Evolutionary conservation across 441 rosid genomes (phyloP), one percentile per base, ranked within the genome.

Genomic region (Breynia disticha): DNA sequence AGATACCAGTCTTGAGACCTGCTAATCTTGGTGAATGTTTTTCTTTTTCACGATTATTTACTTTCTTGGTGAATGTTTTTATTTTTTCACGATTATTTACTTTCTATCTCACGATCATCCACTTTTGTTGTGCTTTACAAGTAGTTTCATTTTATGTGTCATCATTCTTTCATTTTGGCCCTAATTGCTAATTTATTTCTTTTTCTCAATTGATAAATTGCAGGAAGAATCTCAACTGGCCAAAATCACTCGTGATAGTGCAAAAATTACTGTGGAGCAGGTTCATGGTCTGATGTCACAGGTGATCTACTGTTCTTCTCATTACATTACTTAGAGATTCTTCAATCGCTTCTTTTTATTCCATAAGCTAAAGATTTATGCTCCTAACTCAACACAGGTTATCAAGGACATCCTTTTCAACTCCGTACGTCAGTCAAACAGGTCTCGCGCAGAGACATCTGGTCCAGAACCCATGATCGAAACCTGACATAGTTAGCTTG

Each of bases 221-320:
- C 81, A 93, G 97, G 97, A 93, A 54, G 97, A 89, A 66, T 75
- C 96, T 41, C 97, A 83, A 62, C 93, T 93, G 44, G 82, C 94
- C 13, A 93, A 93, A 82, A 93, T 93, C 55, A 84, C 99, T 48
- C 80, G 96, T 17, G 97, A 93, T 52, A 83, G 99, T 60, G 86
- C 97, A 16, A 93, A 93, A 74, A 86, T 87, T 66, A 89, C 97
- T 0, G 95, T 89, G 46, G 99, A 93, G 72, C 99, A 87, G 74
- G 97, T 89, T 21, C 95, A 89, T 66, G 99, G 97, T 46, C 75
- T 93, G 51, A 93, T 93, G 99, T 93, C 97, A 14, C 97, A 93
- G 97, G 99, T 89, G 72, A 69, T 44, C 39, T 1, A 32, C 56
- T 17, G 9, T 16, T 18, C 3, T n/a, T 0, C 50, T 19, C 44